These are phyloP conservation scores for Trichoderma asperelloides DNA, from an alignment of 495 filamentous ascomycete genomes.

Conservation along the genomic window DNA sequence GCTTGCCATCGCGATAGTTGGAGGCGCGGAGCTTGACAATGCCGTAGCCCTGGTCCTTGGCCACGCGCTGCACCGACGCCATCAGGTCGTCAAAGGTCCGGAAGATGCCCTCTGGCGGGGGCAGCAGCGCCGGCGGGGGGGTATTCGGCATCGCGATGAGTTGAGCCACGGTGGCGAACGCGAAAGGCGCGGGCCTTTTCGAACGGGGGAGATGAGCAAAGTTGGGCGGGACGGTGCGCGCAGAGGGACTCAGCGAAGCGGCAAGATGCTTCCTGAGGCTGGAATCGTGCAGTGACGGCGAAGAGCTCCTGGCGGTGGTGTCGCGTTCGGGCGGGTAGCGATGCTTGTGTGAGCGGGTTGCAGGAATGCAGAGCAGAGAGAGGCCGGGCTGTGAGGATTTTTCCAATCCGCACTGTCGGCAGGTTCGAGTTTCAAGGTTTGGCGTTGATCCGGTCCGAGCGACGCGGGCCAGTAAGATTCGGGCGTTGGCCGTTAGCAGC, in stretches of 20 bases:
- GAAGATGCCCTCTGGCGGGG: slow-evolving; percentile 40
- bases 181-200: slow-evolving; percentile 14
- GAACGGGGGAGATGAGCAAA: neutral
- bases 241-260: neutral
- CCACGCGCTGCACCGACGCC: slow-evolving; percentile 30
- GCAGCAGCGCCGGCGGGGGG: slow-evolving; percentile 27
- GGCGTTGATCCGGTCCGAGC: slow-evolving; percentile 9
- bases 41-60: slow-evolving; percentile 41
- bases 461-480: slow-evolving; percentile 5
- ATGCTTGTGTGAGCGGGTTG: neutral
- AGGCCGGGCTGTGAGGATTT: slow-evolving; percentile 9
- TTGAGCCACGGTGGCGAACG: slow-evolving; percentile 18
- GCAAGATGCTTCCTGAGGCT: neutral
- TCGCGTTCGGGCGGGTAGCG: neutral
- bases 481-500: no score
- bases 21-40: slow-evolving; percentile 42
- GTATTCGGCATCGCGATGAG: slow-evolving; percentile 24
- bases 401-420: slow-evolving; percentile 12
- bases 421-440: slow-evolving; percentile 10
- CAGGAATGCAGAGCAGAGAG: neutral
- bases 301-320: no score
- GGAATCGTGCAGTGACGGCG: no score
- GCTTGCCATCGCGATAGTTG: slow-evolving; percentile 43
- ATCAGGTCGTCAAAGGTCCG: slow-evolving; percentile 37
- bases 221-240: neutral